phyloP scores from a whole-genome alignment of 495 filamentous ascomycete genomes.

The Pseudomonodictys pantanalensis region DNA sequence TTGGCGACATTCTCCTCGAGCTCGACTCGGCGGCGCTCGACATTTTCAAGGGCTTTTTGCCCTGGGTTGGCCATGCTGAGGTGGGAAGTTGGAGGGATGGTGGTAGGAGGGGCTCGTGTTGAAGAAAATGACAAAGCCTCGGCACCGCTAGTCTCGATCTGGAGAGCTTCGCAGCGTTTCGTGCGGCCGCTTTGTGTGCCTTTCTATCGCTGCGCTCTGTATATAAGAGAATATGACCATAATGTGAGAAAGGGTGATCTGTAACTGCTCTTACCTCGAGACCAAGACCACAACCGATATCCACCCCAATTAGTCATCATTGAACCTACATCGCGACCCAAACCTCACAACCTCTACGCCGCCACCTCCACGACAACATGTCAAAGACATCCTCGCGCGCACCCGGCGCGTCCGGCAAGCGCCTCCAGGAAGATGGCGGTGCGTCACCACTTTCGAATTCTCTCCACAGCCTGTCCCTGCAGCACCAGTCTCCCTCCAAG shows the following conservation, averaged over 20 bases:
- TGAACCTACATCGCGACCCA: background rate
- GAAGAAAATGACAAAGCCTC: too few species aligned
- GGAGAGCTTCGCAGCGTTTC: too few species aligned
- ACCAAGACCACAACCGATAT: too few species aligned
- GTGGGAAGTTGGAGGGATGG: background rate
- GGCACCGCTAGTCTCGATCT: too few species aligned
- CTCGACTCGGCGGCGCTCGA: slow-evolving; percentile 71
- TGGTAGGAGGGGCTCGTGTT: too few species aligned
- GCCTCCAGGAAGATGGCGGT: slow-evolving; percentile 33
- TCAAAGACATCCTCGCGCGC: slow-evolving; percentile 26
- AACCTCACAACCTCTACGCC: background rate
- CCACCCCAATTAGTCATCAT: too few species aligned
- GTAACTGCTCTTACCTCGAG: too few species aligned
- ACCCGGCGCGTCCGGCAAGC: slow-evolving; percentile 18
- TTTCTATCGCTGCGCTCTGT: too few species aligned
- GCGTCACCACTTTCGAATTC: slow-evolving; percentile 14
- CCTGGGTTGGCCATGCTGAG: slow-evolving; percentile 28
- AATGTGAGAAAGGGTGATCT: background rate
- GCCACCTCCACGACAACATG: slow-evolving; percentile 24
- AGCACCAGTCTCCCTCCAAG: slow-evolving; percentile 5
- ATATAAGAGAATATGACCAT: too few species aligned
- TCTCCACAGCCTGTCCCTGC: slow-evolving; percentile 14
- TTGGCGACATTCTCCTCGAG: slow-evolving; percentile 74
- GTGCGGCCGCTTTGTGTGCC: too few species aligned
- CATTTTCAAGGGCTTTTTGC: slow-evolving; percentile 32